Conservation (phyloP, 1,284 basidiomycete genomes). For the Malassezia caprae region DNA sequence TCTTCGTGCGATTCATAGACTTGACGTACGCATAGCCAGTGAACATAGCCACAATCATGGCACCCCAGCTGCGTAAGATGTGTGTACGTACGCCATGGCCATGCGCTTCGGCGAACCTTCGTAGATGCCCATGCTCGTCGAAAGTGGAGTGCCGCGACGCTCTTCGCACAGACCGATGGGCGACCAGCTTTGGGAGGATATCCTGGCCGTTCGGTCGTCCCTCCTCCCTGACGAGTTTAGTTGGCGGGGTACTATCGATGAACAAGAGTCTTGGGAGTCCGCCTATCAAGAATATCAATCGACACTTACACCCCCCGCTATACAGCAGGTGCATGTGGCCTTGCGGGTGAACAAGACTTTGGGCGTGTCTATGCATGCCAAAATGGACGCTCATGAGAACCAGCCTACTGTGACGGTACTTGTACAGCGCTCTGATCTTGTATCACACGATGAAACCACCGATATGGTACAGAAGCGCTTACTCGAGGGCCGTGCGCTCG, state of each 20-base stretch:
- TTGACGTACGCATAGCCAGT: conserved; percentile 5
- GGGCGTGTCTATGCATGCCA: conserved; percentile 10
- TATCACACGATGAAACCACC: neutral
- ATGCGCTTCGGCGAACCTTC: conserved; percentile 11
- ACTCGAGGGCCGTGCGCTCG: neutral
- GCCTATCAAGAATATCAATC: neutral
- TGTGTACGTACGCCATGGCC: conserved; percentile 8
- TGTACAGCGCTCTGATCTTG: neutral
- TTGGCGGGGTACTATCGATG: conserved; percentile 9
- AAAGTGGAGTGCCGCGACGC: neutral
- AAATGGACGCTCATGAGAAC: neutral
- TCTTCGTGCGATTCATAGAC: neutral
- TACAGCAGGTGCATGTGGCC: conserved; percentile 4
- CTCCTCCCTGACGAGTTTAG: conserved; percentile 7
- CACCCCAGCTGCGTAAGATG: conserved; percentile 5
- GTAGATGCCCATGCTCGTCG: neutral
- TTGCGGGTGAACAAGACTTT: conserved; percentile 1
- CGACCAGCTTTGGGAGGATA: conserved; percentile 4
- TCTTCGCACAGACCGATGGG: neutral
- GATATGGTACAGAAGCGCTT: neutral
- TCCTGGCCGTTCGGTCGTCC: conserved; percentile 6
- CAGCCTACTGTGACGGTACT: neutral
- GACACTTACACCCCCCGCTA: neutral
- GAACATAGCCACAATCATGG: conserved; percentile 8
- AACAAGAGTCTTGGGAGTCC: conserved; percentile 1